phyloP scores from a whole-genome alignment of 176 grass and related monocot genomes.

The Triticum urartu region DNA sequence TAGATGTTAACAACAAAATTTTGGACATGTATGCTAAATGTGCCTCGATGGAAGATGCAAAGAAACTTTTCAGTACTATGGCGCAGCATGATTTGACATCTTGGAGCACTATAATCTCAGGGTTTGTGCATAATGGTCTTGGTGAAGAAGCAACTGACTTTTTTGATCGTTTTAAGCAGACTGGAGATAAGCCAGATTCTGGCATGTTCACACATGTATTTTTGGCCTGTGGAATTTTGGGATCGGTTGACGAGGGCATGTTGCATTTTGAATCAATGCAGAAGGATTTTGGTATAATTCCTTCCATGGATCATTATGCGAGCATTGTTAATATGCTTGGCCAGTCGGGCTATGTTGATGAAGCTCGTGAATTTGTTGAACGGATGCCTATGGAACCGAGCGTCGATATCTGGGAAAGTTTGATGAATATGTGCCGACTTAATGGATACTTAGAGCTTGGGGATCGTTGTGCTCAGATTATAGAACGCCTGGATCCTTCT shows the following conservation, averaged over 20 bases:
- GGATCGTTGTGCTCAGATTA: conserved; percentile 55
- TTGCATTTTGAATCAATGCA: conserved; percentile 95
- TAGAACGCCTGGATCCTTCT: conserved; percentile 60
- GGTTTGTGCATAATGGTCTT: conserved; percentile 72
- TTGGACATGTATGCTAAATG: conserved; percentile 90
- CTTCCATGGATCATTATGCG: conserved; percentile 72
- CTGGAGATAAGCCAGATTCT: conserved; percentile 57
- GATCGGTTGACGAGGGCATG: conserved; percentile 87
- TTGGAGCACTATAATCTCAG: conserved; percentile 82
- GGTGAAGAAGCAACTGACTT: conserved; percentile 83
- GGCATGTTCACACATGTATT: conserved; percentile 69
- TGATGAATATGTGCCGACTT: conserved; percentile 83
- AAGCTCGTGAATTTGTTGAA: conserved; percentile 85
- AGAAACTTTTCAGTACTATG: conserved; percentile 71
- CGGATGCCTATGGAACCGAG: conserved; percentile 79
- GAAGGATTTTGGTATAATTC: conserved; percentile 73
- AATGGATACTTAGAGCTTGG: conserved; percentile 77
- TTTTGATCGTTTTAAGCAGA: conserved; percentile 63
- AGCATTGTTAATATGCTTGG: conserved; percentile 90
- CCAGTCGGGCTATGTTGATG: conserved; percentile 78
- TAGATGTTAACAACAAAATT: conserved; percentile 70
- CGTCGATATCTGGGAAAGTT: conserved; percentile 73
- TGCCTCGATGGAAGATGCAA: conserved; percentile 73
- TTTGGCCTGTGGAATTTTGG: conserved; percentile 71
- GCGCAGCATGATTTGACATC: conserved; percentile 57